Evolutionary conservation across 2,329 filamentous ascomycete species (phyloP).

Genomic region (Acrocalymma vagum): DNA sequence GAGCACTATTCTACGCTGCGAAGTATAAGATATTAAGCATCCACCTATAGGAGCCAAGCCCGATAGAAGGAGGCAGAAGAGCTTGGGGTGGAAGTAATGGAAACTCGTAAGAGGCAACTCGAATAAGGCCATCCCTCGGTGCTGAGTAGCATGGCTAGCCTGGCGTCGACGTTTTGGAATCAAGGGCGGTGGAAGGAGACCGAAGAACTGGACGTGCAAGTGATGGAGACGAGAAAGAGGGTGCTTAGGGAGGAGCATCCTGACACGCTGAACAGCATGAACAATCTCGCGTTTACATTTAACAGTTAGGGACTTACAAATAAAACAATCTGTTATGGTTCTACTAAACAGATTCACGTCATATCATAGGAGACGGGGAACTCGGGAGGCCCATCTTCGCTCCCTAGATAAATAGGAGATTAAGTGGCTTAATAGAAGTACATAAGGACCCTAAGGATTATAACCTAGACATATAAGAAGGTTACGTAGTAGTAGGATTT

Average conservation of each 20-base stretch:
- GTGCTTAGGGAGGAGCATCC: constrained; percentile 7
- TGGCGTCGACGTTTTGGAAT: background rate
- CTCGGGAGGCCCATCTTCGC: too few species aligned
- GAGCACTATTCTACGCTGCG: constrained; percentile 10
- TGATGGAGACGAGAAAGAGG: constrained; percentile 3
- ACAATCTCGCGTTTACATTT: background rate
- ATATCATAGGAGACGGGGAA: too few species aligned
- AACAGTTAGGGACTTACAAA: constrained; percentile 1
- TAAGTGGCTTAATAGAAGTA: too few species aligned
- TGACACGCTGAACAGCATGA: constrained; percentile 7
- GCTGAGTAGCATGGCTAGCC: constrained; percentile 7
- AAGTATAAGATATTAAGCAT: constrained; percentile 6
- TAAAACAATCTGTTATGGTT: too few species aligned
- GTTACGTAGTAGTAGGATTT: too few species aligned
- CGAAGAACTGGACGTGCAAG: background rate
- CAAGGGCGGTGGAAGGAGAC: background rate
- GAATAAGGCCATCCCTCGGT: too few species aligned
- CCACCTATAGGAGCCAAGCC: constrained; percentile 5
- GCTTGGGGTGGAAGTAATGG: background rate
- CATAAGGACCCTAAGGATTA: too few species aligned
- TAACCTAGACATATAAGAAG: too few species aligned
- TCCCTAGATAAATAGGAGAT: too few species aligned
- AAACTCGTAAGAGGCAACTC: background rate
- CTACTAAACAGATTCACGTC: too few species aligned
- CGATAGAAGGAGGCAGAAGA: constrained; percentile 3